A percentile compares a stretch with the other conserved stretches of the same genome.
phyloP scores from a whole-genome alignment of 495 filamentous ascomycete species.

The Penicillium subrubescens region DNA sequence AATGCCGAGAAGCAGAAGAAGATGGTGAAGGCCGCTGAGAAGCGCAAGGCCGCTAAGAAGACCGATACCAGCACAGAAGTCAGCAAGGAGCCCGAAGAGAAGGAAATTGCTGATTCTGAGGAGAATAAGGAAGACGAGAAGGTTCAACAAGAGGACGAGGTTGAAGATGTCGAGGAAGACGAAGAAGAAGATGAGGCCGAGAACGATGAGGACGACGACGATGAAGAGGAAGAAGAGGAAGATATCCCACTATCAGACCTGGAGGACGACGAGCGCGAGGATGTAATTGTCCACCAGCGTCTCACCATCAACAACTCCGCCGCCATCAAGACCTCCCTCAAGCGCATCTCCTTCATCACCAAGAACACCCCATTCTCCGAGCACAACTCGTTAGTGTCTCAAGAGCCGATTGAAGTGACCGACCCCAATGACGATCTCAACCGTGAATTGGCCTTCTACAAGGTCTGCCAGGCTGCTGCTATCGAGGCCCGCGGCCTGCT shows the following conservation, averaged over 20 bases:
- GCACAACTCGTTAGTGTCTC: conserved; percentile 60
- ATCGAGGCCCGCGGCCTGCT: conserved; percentile 68
- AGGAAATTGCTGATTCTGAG: conserved; percentile 26
- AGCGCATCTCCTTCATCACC: conserved; percentile 71
- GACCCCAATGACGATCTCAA: conserved; percentile 85
- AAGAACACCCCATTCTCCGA: conserved; percentile 63
- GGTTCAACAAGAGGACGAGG: conserved; percentile 30
- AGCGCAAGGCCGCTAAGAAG: conserved; percentile 53
- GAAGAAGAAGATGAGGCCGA: conserved; percentile 42
- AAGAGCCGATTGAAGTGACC: conserved; percentile 55
- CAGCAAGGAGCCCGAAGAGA: conserved; percentile 34
- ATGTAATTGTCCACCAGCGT: conserved; percentile 84
- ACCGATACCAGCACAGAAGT: conserved; percentile 36
- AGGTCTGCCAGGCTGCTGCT: conserved; percentile 80
- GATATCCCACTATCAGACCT: conserved; percentile 87
- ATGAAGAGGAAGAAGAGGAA: conserved; percentile 48
- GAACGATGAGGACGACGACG: conserved; percentile 42
- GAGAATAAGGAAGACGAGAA: conserved; percentile 32
- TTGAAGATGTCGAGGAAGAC: conserved; percentile 23
- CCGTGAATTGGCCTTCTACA: conserved; percentile 92
- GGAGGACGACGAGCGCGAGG: conserved; percentile 77
- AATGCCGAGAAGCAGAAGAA: conserved; percentile 69
- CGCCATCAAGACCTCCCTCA: conserved; percentile 74
- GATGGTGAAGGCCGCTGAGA: conserved; percentile 53
- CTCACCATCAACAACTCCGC: conserved; percentile 96